Base-by-base conservation (phyloP, 108 stramenopile genomes). In the Discostella stelligeroides region DNA sequence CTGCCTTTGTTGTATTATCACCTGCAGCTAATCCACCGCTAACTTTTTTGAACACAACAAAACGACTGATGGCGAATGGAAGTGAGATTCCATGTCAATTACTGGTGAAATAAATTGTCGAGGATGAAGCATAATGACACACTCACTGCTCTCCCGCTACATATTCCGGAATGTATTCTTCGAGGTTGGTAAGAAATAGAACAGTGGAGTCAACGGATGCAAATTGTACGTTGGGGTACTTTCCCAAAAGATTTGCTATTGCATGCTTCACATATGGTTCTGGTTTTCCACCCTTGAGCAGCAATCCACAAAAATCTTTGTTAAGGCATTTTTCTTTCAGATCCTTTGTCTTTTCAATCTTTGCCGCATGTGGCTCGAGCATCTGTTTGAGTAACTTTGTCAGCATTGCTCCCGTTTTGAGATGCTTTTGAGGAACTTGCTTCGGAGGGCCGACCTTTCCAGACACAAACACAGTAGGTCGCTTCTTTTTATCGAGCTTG, bases 291-390 rank as follows among this genome's bases (percentile, higher is more conserved):
- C 92, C 92, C 63, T 93, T 93, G 37, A 93, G 79, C 49, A 93
- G 64, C 63, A 93, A 71, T 1, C 66, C 92, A 66, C 92, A 93
- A 29, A 85, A 58, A 50, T 86, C 84, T 75, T 91, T 89, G 51
- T 90, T 86, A 20, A 93, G 56, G 78, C 92, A 93, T 75, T 93
- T 93, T 47, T 84, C 64, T 68, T 86, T 78, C 67, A 93, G 65
- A 72, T 91, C 92, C 65, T 89, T 87, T 6, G 92, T 88, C 37
- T 86, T 93, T 75, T 93, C 92, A 64, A 93, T 91, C 73, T 93
- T 93, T 30, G 86, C 89, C n/a, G 88, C 89, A 49, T 83, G 83
- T 12, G 86, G 88, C 63, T 87, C 89, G 45, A 93, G 53, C 75
- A 90, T 79, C 27, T 81, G 80, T 51, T 85, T 85, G 27, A 93